Percentiles rank a stretch among this genome's conserved stretches.
Evolutionary conservation across 139 green algal species (phyloP).

Genomic region (Closterium sp.): DNA sequence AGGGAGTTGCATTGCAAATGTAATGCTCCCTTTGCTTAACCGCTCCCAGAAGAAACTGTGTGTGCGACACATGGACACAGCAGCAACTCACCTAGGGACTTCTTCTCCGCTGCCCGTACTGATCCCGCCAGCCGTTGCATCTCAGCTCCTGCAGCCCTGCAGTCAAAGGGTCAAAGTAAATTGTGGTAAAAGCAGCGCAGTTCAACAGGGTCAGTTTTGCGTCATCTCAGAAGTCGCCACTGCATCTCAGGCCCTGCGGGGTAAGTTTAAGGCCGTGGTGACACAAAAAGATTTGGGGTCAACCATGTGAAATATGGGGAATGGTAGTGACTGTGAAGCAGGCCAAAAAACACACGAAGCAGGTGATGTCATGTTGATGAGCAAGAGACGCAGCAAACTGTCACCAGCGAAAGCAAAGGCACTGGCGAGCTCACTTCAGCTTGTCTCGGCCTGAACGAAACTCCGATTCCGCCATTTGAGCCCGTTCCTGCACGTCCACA

Average conservation of each 20-base stretch:
- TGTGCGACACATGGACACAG: background rate
- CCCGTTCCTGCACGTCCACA: background rate
- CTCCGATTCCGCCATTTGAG: background rate
- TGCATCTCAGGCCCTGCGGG: too few species aligned
- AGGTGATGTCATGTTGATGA: too few species aligned
- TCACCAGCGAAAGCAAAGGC: background rate
- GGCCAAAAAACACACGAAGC: too few species aligned
- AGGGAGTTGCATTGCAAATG: background rate
- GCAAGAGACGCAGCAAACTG: background rate
- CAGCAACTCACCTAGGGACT: background rate
- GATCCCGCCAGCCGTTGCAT: background rate
- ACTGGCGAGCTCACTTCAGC: background rate
- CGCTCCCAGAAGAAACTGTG: background rate
- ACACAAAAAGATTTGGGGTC: too few species aligned
- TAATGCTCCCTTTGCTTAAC: too few species aligned
- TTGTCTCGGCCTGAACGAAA: background rate
- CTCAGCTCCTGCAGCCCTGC: background rate
- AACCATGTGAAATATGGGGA: too few species aligned
- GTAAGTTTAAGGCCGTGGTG: too few species aligned
- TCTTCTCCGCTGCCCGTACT: background rate
- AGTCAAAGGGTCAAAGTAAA: background rate
- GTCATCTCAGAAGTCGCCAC: background rate
- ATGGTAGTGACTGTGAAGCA: too few species aligned
- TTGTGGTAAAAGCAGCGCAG: too few species aligned
- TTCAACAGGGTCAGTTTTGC: background rate